Base-by-base conservation (phyloP, 768 basidiomycete species). In the Symmetrospora coprosmae region DNA sequence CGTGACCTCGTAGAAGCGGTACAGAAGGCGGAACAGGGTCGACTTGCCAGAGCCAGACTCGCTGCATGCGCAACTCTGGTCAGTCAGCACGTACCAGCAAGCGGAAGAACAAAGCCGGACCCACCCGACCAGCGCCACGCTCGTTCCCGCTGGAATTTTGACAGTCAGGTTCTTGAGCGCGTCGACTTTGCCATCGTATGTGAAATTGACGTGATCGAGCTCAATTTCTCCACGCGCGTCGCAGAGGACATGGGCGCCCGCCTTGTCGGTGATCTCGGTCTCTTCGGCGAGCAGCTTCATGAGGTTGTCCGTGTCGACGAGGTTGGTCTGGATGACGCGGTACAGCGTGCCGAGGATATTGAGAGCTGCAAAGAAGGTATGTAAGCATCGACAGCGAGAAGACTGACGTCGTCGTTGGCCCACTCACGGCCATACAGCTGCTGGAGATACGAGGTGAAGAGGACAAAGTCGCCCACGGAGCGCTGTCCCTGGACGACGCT, bases 1-100 rank as follows among this genome's bases (percentile, higher is more conserved):
- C 17, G 79, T 77, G 14, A 90, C 76, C 67, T 96, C 90, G 71
- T 96, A 94, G 74, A 97, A 89, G 21, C 90, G 79, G 72, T 87
- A 94, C 16, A 97, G 76, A 28, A 91, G 76, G n/a, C 87, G 48
- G 17, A 61, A 39, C 9, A 64, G 25, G 13, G 39, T 64, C 8
- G 33, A 21, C 47, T 67, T 67, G 5, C 66, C 66, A 19, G 41
- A 27, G 17, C 59, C 58, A 30, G 62, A 50, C 34, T 59, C 53
- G 33, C 55, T 58, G 37, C 3, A 61, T 17, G 27, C 30, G 41
- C 35, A 16, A 50, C 25, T 37, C 59, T 55, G 2, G 87, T 86
- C 9, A 83, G 85, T 72, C 88, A 91, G 13, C 87, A 83, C 2
- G 84, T 76, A 1, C 86, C 87, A 2, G 82, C 82, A 69, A 85